Evolutionary conservation across 2,329 filamentous ascomycete species (phyloP).

Genomic region (Furcasterigmium furcatum): DNA sequence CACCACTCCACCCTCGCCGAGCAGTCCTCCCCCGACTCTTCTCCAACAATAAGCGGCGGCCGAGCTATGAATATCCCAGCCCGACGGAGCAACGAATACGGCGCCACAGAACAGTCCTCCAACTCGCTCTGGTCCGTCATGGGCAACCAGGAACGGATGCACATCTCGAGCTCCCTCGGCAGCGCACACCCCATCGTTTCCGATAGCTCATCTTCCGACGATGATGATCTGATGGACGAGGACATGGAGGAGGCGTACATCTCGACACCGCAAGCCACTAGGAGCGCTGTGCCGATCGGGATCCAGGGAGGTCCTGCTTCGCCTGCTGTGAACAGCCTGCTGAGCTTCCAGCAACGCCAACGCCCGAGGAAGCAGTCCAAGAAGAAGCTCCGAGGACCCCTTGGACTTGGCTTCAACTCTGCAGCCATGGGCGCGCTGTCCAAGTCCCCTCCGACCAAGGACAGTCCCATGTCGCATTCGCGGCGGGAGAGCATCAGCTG

Average conservation of each 20-base stretch:
- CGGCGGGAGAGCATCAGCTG: conserved; percentile 86
- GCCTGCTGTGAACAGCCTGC: conserved; percentile 70
- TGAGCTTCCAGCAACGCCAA: conserved; percentile 80
- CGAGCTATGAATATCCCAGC: conserved; percentile 60
- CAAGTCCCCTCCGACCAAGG: conserved; percentile 66
- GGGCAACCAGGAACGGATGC: conserved; percentile 65
- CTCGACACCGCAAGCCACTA: conserved; percentile 76
- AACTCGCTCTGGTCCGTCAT: conserved; percentile 71
- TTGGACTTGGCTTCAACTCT: conserved; percentile 49
- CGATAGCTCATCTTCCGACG: conserved; percentile 74
- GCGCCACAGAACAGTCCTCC: conserved; percentile 60
- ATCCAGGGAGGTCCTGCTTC: conserved; percentile 48
- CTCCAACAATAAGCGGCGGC: conserved; percentile 75
- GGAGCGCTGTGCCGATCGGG: conserved; percentile 45
- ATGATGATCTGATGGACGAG: conserved; percentile 69
- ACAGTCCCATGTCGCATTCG: conserved; percentile 40
- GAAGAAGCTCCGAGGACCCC: conserved; percentile 46
- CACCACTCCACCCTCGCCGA: conserved; percentile 95
- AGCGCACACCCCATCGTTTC: conserved; percentile 72
- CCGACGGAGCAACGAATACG: conserved; percentile 45
- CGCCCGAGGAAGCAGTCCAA: conserved; percentile 66
- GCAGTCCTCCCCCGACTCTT: conserved; percentile 83
- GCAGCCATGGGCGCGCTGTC: conserved; percentile 44
- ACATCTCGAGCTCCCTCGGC: conserved; percentile 74
- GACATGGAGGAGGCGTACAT: conserved; percentile 78